Evolutionary conservation across 768 basidiomycete genomes (phyloP), one percentile per base, ranked within the genome.

Genomic region (Suillus clintonianus): DNA sequence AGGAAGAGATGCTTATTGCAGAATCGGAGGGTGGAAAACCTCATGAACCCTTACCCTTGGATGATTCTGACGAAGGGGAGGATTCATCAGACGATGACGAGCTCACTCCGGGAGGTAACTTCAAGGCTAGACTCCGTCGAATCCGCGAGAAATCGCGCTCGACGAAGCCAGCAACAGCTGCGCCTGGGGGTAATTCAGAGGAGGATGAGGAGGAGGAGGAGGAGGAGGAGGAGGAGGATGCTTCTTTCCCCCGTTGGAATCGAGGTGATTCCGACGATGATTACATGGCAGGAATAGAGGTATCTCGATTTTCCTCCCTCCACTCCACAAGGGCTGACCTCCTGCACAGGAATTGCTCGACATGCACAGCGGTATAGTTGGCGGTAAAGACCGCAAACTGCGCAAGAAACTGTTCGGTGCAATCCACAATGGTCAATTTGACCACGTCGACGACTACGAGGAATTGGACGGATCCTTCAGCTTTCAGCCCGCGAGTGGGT

Each of bases 291-390:
- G 67, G 79, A 36, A 83, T 90, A 47, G 72, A 89, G 69, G 91
- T 89, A 66, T 62, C 81, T 68, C 3, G 13, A 54, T 53, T 34
- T n/a, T 32, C 11, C 51, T 24, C n/a, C 27, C 14, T 10, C 17
- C 42, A 11, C 4, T 42, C 2, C 70, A 14, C 0, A 14, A 14
- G 4, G 30, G 51, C 32, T 53, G 36, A 67, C 54, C 71, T 45
- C 62, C 27, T n/a, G 1, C 62, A 91, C 86, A 94, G 92, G 81
- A 80, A 14, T 69, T 89, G 8, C 70, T 94, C 6, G 89, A 90
- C 42, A 83, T 85, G 24, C 84, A 89, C 60, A 79, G 80, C 24
- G 80, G 81, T 11, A 77, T 89, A 34, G 65, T 87, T 4, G 68
- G 68, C 24, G 75, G 81, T 10, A 76, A 71, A 39, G 76, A 85